These are phyloP conservation scores for Solanum ahanhuiri DNA, from an alignment of 257 asterid species.

Conservation along the genomic window DNA sequence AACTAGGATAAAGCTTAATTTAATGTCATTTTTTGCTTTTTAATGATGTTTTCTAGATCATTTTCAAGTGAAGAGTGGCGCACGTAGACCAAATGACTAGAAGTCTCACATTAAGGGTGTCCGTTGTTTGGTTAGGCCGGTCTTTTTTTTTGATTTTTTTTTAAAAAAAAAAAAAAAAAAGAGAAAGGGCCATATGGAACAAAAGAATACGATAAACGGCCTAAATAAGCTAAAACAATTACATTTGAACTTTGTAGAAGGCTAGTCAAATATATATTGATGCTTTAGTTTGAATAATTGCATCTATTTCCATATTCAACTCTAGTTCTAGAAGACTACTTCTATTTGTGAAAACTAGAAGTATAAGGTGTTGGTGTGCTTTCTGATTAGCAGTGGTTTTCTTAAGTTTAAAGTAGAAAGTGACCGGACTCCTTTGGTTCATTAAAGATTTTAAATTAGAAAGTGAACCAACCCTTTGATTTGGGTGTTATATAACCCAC, in stretches of 20 bases:
- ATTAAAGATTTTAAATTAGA: neutral
- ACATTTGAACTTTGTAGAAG: neutral
- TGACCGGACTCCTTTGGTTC: neutral
- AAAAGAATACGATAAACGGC: neutral
- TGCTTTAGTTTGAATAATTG: neutral
- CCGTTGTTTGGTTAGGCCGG: neutral
- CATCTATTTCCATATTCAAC: neutral
- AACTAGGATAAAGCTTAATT: neutral
- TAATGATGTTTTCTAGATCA: neutral
- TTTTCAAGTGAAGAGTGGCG: neutral
- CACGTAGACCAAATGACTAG: neutral
- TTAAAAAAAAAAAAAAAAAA: too few species aligned
- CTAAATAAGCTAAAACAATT: neutral
- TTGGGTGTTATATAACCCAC: neutral
- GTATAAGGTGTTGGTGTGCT: neutral
- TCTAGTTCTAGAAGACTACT: neutral
- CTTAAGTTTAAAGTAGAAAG: neutral
- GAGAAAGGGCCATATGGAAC: neutral
- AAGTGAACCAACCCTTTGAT: neutral
- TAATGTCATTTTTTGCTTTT: neutral
- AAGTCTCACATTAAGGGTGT: neutral
- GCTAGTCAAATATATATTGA: neutral
- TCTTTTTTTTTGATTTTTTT: neutral
- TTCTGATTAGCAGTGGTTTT: neutral
- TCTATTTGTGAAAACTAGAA: neutral